Evolutionary conservation across 345 rosid genomes (phyloP).

Genomic region (Moricandia arvensis): DNA sequence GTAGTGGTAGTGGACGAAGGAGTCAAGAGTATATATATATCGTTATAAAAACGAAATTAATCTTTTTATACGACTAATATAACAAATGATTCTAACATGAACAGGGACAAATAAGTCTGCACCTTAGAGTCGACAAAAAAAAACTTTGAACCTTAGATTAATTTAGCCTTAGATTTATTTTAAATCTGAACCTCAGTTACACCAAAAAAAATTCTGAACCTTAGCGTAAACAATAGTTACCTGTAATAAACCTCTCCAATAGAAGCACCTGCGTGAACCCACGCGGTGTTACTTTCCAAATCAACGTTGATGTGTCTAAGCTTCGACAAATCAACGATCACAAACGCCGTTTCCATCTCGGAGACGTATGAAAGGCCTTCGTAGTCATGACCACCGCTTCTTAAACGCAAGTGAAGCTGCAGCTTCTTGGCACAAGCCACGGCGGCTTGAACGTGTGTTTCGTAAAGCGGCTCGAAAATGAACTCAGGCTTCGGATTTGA

Average conservation of each 20-base stretch:
- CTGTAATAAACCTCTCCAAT: conserved; percentile 55
- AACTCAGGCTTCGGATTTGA: conserved; percentile 58
- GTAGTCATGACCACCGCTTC: conserved; percentile 78
- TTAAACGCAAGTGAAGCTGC: conserved; percentile 51
- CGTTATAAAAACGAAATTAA: too few species aligned
- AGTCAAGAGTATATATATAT: too few species aligned
- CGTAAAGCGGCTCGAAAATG: conserved; percentile 54
- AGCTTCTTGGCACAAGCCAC: conserved; percentile 55
- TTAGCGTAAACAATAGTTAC: not conserved
- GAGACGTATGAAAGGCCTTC: conserved; percentile 71
- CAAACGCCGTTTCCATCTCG: conserved; percentile 50
- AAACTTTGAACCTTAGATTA: too few species aligned
- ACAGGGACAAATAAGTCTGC: too few species aligned
- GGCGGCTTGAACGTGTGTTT: conserved; percentile 66
- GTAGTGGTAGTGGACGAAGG: too few species aligned
- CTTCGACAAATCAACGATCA: conserved; percentile 53
- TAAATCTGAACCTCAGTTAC: too few species aligned
- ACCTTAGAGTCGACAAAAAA: too few species aligned
- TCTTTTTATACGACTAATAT: too few species aligned
- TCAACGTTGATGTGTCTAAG: conserved; percentile 58
- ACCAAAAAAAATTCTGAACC: too few species aligned
- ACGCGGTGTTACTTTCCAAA: conserved; percentile 49
- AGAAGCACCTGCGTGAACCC: conserved; percentile 77
- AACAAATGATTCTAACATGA: too few species aligned
- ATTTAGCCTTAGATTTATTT: too few species aligned